A percentile compares a stretch with the other conserved stretches of the same genome.
Conservation (phyloP, 1,284 basidiomycete genomes). For the Leccinum angustisporum region DNA sequence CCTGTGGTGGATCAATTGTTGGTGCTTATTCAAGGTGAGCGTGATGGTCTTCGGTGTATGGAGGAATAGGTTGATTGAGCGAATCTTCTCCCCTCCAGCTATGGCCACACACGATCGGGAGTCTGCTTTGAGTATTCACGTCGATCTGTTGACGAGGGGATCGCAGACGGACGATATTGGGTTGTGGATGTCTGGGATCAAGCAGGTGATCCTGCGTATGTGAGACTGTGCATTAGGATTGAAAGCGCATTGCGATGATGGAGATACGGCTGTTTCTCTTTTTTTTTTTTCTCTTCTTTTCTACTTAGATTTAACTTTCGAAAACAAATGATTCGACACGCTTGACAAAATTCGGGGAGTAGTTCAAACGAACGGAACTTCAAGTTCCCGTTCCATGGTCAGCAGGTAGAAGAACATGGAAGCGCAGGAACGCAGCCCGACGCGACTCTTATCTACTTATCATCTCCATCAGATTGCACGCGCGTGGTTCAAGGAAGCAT, state of each 20-base stretch:
- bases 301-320: background rate
- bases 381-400: no score
- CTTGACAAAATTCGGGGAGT: no score
- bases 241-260: no score
- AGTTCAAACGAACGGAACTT: no score
- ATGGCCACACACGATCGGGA: slow-evolving; percentile 74
- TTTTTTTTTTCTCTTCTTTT: background rate
- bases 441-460: no score
- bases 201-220: slow-evolving; percentile 74
- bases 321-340: no score
- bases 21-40: slow-evolving; percentile 64
- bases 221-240: slow-evolving; percentile 21
- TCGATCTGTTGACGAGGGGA: slow-evolving; percentile 74
- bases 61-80: slow-evolving; percentile 44
- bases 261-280: no score
- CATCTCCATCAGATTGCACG: no score
- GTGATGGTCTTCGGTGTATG: background rate
- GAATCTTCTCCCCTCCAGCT: slow-evolving; percentile 47
- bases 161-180: slow-evolving; percentile 81
- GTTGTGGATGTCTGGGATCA: slow-evolving; percentile 85
- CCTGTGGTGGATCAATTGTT: slow-evolving; percentile 68
- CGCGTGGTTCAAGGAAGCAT: no score
- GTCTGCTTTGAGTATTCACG: slow-evolving; percentile 72
- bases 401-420: no score
- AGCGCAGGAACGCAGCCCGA: no score